Evolutionary conservation across 2,329 filamentous ascomycete genomes (phyloP), one percentile per base, ranked within the genome.

Genomic region (Cordyceps pruinosa): DNA sequence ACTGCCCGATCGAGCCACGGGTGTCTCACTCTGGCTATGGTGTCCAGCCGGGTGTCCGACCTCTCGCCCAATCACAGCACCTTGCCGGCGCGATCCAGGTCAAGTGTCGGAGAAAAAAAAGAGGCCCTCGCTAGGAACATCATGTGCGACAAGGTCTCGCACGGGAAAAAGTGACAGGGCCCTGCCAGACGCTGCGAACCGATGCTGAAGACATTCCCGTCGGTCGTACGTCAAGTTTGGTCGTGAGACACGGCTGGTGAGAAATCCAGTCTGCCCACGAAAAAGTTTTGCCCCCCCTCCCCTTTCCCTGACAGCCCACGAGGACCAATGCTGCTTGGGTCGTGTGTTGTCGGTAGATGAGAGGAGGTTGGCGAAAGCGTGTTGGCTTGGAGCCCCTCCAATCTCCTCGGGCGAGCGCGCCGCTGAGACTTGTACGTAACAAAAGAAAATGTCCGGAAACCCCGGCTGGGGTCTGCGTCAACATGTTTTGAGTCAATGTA

Each of bases 1-100:
- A 26, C 26, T 48, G 23, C 44, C 53, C 44, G 19, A 56, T 49
- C 10, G 44, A 42, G 53, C 34, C 23, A 34, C 5, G 25, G 12
- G 21, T 56, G 53, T 56, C 53, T 56, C 53, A 49, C 17, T 34
- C 41, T 30, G 53, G 42, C 35, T 55, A 46, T 55, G 42, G 17
- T 17, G 13, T 34, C 35, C 23, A 34, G 25, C 45, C 34, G 21
- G 13, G 23, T 54, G 44, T 56, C 53, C 41, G 25, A 44, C 10
- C 4, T 7, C 32, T 6, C 9, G 26, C 5, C 51, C 41, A 55
- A 55, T 55, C 12, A 55, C 30, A 28, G n/a, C 3, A 19, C 4
- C 21, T 6, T n/a, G 7, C 9, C 30, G 12, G 8, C 6, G 23
- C 25, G 30, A 45, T 47, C 8, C 21, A 55, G 41, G 10, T 39